A percentile compares a stretch with the other conserved stretches of the same genome.
Evolutionary conservation across 202 grass and related monocot species (phyloP).

Genomic region (Saccharum hybrid): DNA sequence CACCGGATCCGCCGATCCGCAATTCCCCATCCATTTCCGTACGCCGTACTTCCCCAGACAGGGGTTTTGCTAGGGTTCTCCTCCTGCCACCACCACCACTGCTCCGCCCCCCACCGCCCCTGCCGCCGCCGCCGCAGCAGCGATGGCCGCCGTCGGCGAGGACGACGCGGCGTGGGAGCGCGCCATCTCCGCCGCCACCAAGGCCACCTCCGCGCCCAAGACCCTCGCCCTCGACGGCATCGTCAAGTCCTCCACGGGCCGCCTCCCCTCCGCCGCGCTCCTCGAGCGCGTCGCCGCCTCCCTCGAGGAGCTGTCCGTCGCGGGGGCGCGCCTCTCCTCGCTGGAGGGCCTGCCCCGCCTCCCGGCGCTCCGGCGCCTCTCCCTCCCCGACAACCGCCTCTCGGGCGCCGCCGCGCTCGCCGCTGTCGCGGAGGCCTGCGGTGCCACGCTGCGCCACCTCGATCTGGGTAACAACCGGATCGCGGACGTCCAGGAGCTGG

Average conservation of each 20-base stretch:
- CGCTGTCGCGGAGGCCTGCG: conserved; percentile 54
- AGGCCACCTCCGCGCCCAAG: conserved; percentile 45
- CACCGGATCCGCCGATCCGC: not conserved
- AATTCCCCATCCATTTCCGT: not conserved
- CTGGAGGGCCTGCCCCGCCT: conserved; percentile 70
- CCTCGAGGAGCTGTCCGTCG: conserved; percentile 79
- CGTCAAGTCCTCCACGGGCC: conserved; percentile 69
- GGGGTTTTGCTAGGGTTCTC: conserved; percentile 71
- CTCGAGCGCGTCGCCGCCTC: conserved; percentile 55
- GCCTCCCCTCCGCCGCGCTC: conserved; percentile 64
- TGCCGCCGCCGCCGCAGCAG: conserved; percentile 1
- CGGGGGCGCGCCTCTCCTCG: conserved; percentile 73
- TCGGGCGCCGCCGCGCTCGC: conserved; percentile 53
- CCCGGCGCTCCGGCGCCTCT: conserved; percentile 71
- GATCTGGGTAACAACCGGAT: conserved; percentile 88
- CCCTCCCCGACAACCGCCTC: conserved; percentile 88
- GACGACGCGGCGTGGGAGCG: conserved; percentile 74
- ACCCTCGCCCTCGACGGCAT: conserved; percentile 73
- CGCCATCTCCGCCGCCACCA: conserved; percentile 57
- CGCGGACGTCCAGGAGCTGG: conserved; percentile 61
- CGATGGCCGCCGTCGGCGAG: conserved; percentile 48
- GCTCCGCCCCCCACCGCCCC: not conserved
- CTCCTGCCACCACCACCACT: not conserved
- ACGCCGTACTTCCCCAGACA: not conserved
- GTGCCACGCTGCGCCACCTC: conserved; percentile 62